Evolutionary conservation across 2,329 filamentous ascomycete species (phyloP), one percentile per base, ranked within the genome.

Genomic region (Periconia sp.): DNA sequence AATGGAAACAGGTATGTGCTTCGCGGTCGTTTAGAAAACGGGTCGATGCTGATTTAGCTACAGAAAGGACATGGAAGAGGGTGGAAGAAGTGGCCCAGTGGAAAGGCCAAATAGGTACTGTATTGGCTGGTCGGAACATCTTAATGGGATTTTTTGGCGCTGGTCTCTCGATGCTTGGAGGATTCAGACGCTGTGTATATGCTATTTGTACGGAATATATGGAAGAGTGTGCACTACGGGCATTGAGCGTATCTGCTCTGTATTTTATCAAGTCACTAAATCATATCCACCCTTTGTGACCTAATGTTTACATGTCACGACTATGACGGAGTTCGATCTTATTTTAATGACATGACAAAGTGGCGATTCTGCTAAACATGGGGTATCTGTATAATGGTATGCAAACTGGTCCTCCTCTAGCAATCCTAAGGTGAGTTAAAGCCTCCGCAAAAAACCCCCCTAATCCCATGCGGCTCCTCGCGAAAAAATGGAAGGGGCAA

Each of bases 1-100:
- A 88, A 71, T 99, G 92, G 94, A 96, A 96, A 75, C 85, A 88
- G 83, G 89, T 94, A 76, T 69, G 84, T 57, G 36, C 24, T 13
- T 10, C 13, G 10, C 3, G 4, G 28, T 36, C 42, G 38, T 10
- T 53, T 54, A 46, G 46, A 8, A 5, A 31, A 37, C 28, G 31
- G 21, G 39, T 17, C 24, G 13, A 46, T 57, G 72, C 79, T 70
- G 77, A 61, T 15, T 37, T 7, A 48, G 42, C 18, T 52, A 58
- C 63, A 86, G 81, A 79, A 78, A 75, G 86, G 86, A 53, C 86
- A 89, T 70, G 86, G 86, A 59, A 76, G 84, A 67, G 84, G 85
- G 31, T 88, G 85, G 85, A 87, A 85, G 76, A 85, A 87, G 68
- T 89, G 82, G 79, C 86, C 86, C 56, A 86, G 57, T 34, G 56